Conservation (phyloP, 768 basidiomycete genomes). For the Termitomyces sp. region DNA sequence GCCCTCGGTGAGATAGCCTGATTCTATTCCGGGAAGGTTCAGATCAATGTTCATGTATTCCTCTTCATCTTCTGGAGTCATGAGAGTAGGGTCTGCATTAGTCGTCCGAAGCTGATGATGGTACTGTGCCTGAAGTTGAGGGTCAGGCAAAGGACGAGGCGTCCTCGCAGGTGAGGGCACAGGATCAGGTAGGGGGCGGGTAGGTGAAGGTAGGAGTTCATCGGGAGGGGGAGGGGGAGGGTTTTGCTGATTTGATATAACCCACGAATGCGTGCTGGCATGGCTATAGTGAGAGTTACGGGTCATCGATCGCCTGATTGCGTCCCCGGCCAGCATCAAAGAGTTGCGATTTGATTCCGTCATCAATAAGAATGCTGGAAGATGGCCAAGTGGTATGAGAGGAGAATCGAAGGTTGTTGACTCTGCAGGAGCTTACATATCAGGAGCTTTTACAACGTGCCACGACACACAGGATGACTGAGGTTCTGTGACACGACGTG, state of each 20-base stretch:
- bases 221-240: slow-evolving; percentile 25
- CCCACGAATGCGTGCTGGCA: slow-evolving; percentile 33
- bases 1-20: slow-evolving; percentile 13
- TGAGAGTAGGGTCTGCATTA: slow-evolving; percentile 11
- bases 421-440: background rate
- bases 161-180: slow-evolving; percentile 20
- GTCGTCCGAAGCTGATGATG: slow-evolving; percentile 10
- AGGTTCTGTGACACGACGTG: background rate
- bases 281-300: slow-evolving; percentile 17
- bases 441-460: background rate
- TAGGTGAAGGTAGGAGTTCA: slow-evolving; percentile 15
- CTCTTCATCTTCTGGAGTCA: slow-evolving; percentile 22
- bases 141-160: slow-evolving; percentile 27
- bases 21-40: slow-evolving; percentile 11
- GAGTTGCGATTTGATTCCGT: slow-evolving; percentile 13
- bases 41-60: slow-evolving; percentile 24
- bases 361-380: background rate
- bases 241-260: slow-evolving; percentile 27
- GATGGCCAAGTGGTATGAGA: background rate
- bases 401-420: background rate
- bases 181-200: slow-evolving; percentile 28
- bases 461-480: background rate
- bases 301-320: slow-evolving; percentile 13
- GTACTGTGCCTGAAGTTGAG: slow-evolving; percentile 14
- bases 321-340: slow-evolving; percentile 11